A percentile compares a stretch with the other conserved stretches of the same genome.
Conservation (phyloP, 495 filamentous ascomycete species). For the Copromyces sp. region DNA sequence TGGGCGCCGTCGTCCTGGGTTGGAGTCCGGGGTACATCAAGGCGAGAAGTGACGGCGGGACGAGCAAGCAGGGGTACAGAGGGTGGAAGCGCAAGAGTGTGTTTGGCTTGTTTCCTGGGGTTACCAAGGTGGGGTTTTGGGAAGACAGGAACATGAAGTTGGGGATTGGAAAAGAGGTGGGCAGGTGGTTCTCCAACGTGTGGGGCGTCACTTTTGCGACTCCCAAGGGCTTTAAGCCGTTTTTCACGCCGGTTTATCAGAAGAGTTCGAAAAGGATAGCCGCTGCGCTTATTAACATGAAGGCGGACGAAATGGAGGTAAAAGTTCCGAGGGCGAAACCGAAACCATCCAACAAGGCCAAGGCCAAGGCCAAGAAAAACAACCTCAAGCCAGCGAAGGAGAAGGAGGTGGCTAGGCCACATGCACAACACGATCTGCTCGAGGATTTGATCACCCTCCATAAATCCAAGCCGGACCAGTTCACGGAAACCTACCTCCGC, state of each 20-base stretch:
- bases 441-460: conserved; percentile 29
- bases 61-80: conserved; percentile 23
- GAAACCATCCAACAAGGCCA: background rate
- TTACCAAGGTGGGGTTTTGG: conserved; percentile 9
- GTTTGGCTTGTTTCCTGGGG: conserved; percentile 25
- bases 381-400: background rate
- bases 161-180: background rate
- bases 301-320: background rate
- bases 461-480: conserved; percentile 17
- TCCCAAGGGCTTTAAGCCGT: conserved; percentile 23
- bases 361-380: background rate
- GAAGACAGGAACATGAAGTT: background rate
- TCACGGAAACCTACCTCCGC: conserved; percentile 30
- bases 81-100: conserved; percentile 28
- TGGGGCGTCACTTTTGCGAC: conserved; percentile 23
- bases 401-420: background rate
- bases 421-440: conserved; percentile 18
- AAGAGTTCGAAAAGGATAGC: conserved; percentile 18
- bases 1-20: conserved; percentile 29
- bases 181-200: conserved; percentile 11
- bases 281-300: conserved; percentile 4
- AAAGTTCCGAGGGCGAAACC: background rate
- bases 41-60: conserved; percentile 24
- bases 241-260: conserved; percentile 27
- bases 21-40: conserved; percentile 30